A percentile compares a stretch with the other conserved stretches of the same genome.
These are phyloP conservation scores for Cladobotryum protrusum DNA, from an alignment of 2,329 filamentous ascomycete species.

Conservation along the genomic window DNA sequence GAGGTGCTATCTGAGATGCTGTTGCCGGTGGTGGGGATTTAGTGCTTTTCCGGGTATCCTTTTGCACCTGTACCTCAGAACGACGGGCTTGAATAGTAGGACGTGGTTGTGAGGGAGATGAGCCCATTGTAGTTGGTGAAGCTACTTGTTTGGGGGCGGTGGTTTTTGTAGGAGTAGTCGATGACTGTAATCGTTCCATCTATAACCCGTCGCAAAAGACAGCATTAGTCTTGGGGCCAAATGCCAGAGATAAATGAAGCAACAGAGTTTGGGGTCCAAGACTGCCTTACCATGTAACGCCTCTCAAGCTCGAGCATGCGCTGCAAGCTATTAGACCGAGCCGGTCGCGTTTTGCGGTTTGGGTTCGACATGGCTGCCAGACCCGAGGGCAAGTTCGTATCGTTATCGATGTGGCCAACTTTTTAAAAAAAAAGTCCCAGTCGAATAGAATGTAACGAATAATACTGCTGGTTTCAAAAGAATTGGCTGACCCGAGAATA, in stretches of 20 bases:
- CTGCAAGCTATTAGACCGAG: constrained; percentile 45
- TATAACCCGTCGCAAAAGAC: constrained; percentile 4
- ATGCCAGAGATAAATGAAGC: neutral
- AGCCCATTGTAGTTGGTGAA: neutral
- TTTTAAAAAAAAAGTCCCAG: neutral
- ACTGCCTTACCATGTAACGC: constrained; percentile 47
- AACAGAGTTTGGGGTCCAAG: neutral
- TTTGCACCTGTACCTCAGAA: constrained; percentile 5
- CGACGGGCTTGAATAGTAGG: constrained; percentile 13
- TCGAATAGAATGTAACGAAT: neutral
- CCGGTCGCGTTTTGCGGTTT: constrained; percentile 14
- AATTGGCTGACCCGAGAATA: too few species aligned
- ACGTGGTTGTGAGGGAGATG: constrained; percentile 4
- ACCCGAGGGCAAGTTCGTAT: too few species aligned
- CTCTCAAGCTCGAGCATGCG: constrained; percentile 56
- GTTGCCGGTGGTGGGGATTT: constrained; percentile 4
- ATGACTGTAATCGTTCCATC: constrained; percentile 17
- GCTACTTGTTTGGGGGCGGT: constrained; percentile 1
- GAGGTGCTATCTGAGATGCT: constrained; percentile 9
- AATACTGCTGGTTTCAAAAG: neutral
- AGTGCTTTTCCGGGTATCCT: constrained; percentile 3
- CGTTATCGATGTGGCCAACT: neutral
- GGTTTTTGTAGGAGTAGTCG: constrained; percentile 4
- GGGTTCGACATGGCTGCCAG: constrained; percentile 9
- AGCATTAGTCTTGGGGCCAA: neutral